Base-by-base conservation (phyloP, 331 rosid genomes). In the Acacia concinna region DNA sequence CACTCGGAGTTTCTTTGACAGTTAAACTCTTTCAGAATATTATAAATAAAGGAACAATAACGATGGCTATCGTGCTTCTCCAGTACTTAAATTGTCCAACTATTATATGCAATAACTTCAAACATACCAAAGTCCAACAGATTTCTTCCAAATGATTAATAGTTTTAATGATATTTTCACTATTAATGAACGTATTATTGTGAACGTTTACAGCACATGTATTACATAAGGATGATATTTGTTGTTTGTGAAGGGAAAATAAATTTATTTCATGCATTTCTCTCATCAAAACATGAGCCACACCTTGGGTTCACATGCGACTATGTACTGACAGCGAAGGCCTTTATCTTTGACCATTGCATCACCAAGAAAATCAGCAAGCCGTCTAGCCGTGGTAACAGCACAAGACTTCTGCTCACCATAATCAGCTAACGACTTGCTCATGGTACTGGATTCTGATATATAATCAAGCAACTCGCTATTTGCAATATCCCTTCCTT, bases 391-490 rank as follows among this genome's bases (percentile, higher is more conserved):
- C 72, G 99, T 95, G 79, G 99, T 93, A 77, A 93, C 97, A 28
- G 99, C 98, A 79, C 99, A 93, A 79, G 98, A 91, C 87, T 90
- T 95, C 84, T 93, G 97, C 76, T 54, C 89, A 66, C 98, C 99
- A 78, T 95, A 93, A 76, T 95, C 99, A 72, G 82, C 97, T 84
- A 95, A 90, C 76, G 99, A 95, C 87, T 95, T 95, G 96, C 99
- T 95, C 99, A 95, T 95, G 80, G 99, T 95, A 88, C 99, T 95
- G 88, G 99, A 95, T 80, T 95, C 99, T 52, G 99, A 95, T 81
- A 95, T 95, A 81, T 91, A 95, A 83, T 93, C 99, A 81, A 95
- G 98, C 85, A 95, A 88, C 89, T 95, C 98, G 71, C 97, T 84
- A 71, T 95, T 97, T 60, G 97, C 97, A 54, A 95, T 65, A 87